Evolutionary conservation across 352 stramenopile species (phyloP).

Genomic region (Discostella stelligera): DNA sequence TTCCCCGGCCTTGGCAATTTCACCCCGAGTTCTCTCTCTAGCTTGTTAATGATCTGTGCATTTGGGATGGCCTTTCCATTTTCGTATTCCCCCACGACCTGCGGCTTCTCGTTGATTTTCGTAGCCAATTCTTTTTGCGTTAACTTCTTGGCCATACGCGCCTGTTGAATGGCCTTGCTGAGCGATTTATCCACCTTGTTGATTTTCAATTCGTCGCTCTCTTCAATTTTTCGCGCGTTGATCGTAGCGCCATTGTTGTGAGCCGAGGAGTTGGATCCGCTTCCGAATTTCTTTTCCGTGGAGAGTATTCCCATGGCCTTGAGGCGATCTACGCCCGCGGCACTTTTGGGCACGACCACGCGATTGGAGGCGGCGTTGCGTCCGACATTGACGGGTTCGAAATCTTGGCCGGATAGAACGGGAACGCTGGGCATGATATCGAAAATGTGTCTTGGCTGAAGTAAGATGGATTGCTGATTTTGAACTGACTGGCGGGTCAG

Average conservation of each 20-base stretch:
- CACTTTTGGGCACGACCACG: slow-evolving; percentile 54
- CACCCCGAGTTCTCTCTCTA: slow-evolving; percentile 90
- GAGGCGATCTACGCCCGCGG: slow-evolving; percentile 39
- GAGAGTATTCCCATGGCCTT: slow-evolving; percentile 60
- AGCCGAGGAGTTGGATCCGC: slow-evolving; percentile 67
- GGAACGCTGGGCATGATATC: slow-evolving; percentile 51
- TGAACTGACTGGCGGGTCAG: too few relatives aligned
- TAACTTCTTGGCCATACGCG: slow-evolving; percentile 96
- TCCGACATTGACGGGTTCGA: slow-evolving; percentile 78
- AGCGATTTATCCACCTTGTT: slow-evolving; percentile 76
- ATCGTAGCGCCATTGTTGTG: slow-evolving; percentile 35
- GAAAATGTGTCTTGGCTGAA: slow-evolving; percentile 1
- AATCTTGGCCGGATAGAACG: slow-evolving; percentile 75
- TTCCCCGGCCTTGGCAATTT: slow-evolving; percentile 80
- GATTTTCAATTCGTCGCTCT: slow-evolving; percentile 76
- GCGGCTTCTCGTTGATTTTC: slow-evolving; percentile 88
- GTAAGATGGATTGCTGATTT: background rate
- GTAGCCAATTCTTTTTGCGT: slow-evolving; percentile 97
- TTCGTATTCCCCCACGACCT: slow-evolving; percentile 97
- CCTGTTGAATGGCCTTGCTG: slow-evolving; percentile 91
- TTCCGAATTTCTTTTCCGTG: slow-evolving; percentile 60
- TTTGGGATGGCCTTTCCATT: slow-evolving; percentile 97
- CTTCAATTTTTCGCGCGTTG: slow-evolving; percentile 71
- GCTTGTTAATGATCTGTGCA: slow-evolving; percentile 94
- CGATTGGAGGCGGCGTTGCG: slow-evolving; percentile 20